phyloP scores from a whole-genome alignment of 139 green algal species.

The Chlamydomonas schloesseri region DNA sequence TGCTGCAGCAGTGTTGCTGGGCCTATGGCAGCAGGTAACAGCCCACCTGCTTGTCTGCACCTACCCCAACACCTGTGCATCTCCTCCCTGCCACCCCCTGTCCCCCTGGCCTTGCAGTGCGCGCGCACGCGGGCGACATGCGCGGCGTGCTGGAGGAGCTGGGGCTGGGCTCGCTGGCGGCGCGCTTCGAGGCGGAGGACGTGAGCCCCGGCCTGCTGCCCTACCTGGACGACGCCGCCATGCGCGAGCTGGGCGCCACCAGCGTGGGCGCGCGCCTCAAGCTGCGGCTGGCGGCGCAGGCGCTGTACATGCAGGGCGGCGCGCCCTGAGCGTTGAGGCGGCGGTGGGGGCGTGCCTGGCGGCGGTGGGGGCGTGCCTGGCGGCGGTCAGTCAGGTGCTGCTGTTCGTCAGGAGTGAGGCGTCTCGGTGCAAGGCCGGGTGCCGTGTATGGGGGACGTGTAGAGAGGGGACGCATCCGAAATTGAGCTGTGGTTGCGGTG shows the following conservation, averaged over 20 bases:
- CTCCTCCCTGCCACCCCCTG: neutral
- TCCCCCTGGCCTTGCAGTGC: neutral
- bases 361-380: too few species aligned
- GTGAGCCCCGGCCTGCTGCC: conserved; percentile 35
- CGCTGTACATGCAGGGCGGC: conserved; percentile 11
- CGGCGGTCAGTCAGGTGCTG: too few species aligned
- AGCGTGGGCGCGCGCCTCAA: conserved; percentile 38
- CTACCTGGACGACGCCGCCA: conserved; percentile 31
- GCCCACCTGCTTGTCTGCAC: too few species aligned
- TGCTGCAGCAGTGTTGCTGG: too few species aligned
- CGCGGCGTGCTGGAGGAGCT: conserved; percentile 40
- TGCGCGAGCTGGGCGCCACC: conserved; percentile 38
- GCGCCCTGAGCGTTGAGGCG: neutral
- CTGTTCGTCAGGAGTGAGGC: too few species aligned
- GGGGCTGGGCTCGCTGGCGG: neutral
- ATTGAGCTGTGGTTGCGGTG: too few species aligned
- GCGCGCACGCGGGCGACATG: conserved; percentile 27
- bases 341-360: too few species aligned
- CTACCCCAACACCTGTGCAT: too few species aligned
- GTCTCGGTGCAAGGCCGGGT: neutral
- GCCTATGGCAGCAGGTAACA: too few species aligned
- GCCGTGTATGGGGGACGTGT: too few species aligned
- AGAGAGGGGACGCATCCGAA: too few species aligned
- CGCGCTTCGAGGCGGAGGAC: conserved; percentile 43
- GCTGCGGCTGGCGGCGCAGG: conserved; percentile 42